Conservation (phyloP, 2,329 filamentous ascomycete species). For the Magnaporthales sp. region DNA sequence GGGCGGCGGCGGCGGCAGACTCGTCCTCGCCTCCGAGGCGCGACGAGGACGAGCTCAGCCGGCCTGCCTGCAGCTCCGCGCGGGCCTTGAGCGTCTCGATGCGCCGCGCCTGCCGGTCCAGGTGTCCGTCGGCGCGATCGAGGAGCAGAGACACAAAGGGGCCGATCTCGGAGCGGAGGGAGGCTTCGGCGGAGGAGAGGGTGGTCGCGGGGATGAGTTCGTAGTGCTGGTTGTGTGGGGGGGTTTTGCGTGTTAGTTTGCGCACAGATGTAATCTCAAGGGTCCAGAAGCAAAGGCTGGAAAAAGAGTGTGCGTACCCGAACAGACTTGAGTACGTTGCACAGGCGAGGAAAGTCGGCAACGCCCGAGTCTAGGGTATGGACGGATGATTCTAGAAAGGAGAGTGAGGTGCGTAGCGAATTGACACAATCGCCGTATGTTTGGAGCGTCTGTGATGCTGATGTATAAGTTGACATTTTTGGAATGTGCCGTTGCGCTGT, state of each 20-base stretch:
- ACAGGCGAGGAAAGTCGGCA: slow-evolving; percentile 47
- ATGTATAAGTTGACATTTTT: neutral
- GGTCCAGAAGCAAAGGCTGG: too few species aligned
- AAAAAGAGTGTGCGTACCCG: slow-evolving; percentile 31
- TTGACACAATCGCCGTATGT: slow-evolving; percentile 50
- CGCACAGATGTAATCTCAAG: neutral
- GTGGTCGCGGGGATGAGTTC: slow-evolving; percentile 83
- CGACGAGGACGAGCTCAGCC: slow-evolving; percentile 27
- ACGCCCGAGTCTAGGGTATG: slow-evolving; percentile 46
- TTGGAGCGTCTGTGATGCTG: slow-evolving; percentile 6
- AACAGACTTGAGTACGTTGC: slow-evolving; percentile 47
- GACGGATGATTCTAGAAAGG: slow-evolving; percentile 52
- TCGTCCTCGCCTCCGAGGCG: slow-evolving; percentile 16
- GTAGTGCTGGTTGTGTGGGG: slow-evolving; percentile 58
- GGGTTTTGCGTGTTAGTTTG: neutral
- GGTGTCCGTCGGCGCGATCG: slow-evolving; percentile 70
- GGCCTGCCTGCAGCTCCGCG: slow-evolving; percentile 73
- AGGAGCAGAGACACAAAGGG: slow-evolving; percentile 76
- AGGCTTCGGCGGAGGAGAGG: slow-evolving; percentile 71
- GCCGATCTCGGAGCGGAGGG: slow-evolving; percentile 81
- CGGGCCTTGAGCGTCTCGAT: slow-evolving; percentile 79
- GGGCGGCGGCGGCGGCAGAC: neutral
- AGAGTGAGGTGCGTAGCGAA: slow-evolving; percentile 50
- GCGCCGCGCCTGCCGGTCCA: slow-evolving; percentile 73
- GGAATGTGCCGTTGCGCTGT: neutral